Evolutionary conservation across 768 basidiomycete species (phyloP), one percentile per base, ranked within the genome.

Genomic region (Tulasnella sp.): DNA sequence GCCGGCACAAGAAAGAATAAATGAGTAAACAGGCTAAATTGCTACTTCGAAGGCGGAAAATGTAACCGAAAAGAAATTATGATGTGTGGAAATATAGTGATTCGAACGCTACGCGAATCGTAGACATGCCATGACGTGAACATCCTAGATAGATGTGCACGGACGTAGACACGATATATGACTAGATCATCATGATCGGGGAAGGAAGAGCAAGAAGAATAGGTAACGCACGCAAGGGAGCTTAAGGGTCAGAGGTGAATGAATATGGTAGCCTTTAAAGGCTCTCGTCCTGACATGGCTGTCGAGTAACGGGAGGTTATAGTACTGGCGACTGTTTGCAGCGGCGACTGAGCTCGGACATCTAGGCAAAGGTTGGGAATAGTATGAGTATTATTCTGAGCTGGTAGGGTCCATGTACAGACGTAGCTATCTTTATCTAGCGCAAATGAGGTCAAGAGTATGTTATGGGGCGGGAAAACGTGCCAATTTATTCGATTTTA

Each of bases 1-100:
- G 48, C 13, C 48, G 23, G 23, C 13, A 2, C 48, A 51, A 51
- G 7, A 16, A 35, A 2, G 35, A 5, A 16, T 16, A 2, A 7
- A 95, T 91, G n/a, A 87, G 98, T 80, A 4, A 44, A 44, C 44
- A 1, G 16, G 44, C 44, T 18, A 11, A 44, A 44, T 10, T 44
- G 44, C 44, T 44, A 44, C 16, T 2, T 44, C 10, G 3, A 3
- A 23, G 7, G 7, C 2, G 48, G 23, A 3, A 51, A 51, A 51
- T 16, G 48, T 23, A 51, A 51, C 23, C 55, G 55, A 57, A 20
- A 23, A 23, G 55, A 23, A 57, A 20, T 26, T 11, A 71, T 57
- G 20, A 57, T 20, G n/a, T 9, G 26, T 9, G 55, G 9, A 23
- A 57, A 57, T 20, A 57, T 35, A 35, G 5, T 57, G 26, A 57